A percentile compares a stretch with the other conserved stretches of the same genome.
phyloP scores from a whole-genome alignment of 371 early-diverging fungal species.

The Actinomucor elegans region DNA sequence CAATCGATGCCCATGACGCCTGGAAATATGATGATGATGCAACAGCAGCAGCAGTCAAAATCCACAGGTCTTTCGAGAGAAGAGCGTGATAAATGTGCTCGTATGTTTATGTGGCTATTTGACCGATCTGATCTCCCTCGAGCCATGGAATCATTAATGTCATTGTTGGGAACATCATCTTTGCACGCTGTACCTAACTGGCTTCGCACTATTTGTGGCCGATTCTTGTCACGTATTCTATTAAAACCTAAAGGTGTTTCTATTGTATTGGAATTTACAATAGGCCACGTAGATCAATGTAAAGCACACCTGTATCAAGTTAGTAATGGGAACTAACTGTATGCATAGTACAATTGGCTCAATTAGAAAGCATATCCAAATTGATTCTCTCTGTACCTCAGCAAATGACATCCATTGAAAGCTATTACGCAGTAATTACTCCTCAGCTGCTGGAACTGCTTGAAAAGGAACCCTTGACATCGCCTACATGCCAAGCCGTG shows the following conservation, averaged over 20 bases:
- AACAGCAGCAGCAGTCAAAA: not conserved
- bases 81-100: slow-evolving; percentile 48
- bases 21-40: slow-evolving; percentile 4
- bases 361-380: slow-evolving; percentile 63
- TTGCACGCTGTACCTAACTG: slow-evolving; percentile 60
- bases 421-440: slow-evolving; percentile 59
- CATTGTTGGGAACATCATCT: slow-evolving; percentile 56
- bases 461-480: slow-evolving; percentile 19
- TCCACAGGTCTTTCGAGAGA: slow-evolving; percentile 19
- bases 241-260: slow-evolving; percentile 63
- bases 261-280: slow-evolving; percentile 64
- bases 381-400: slow-evolving; percentile 67
- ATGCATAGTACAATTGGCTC: slow-evolving; percentile 53
- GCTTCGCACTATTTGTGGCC: slow-evolving; percentile 63
- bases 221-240: slow-evolving; percentile 65
- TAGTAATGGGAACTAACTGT: no score
- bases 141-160: slow-evolving; percentile 65
- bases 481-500: slow-evolving; percentile 40
- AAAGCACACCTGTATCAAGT: no score
- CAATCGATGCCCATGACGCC: slow-evolving; percentile 16
- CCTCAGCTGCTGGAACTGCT: slow-evolving; percentile 52
- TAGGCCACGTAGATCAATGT: slow-evolving; percentile 52
- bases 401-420: slow-evolving; percentile 60
- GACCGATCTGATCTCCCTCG: slow-evolving; percentile 54
- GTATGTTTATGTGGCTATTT: slow-evolving; percentile 49